Conservation (phyloP, 495 filamentous ascomycete species). For the Aspergillus baeticus region DNA sequence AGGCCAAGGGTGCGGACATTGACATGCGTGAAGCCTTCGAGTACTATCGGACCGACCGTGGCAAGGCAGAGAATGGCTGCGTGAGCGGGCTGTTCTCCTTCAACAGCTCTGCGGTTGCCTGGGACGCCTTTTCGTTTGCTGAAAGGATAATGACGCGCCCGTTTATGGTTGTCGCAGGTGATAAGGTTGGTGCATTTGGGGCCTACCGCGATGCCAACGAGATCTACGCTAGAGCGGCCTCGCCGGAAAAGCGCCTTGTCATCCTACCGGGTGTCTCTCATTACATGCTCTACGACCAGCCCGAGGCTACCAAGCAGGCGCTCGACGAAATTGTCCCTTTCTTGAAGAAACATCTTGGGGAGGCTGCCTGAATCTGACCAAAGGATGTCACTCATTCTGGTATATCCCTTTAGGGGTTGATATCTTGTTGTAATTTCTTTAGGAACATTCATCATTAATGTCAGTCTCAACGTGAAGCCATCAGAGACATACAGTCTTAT, state of each 20-base stretch:
- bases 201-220: constrained; percentile 22
- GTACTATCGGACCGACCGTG: constrained; percentile 23
- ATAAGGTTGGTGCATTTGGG: constrained; percentile 17
- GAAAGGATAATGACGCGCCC: constrained; percentile 20
- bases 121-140: constrained; percentile 21
- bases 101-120: constrained; percentile 20
- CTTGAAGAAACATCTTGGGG: constrained; percentile 21
- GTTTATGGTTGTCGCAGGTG: constrained; percentile 19
- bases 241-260: constrained; percentile 17
- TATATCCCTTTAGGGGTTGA: no score
- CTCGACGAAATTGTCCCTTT: constrained; percentile 20
- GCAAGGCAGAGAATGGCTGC: constrained; percentile 13
- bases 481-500: no score
- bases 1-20: constrained; percentile 12
- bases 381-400: no score
- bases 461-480: no score
- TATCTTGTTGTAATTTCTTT: no score
- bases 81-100: constrained; percentile 22
- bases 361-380: neutral
- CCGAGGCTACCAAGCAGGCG: constrained; percentile 19
- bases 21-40: constrained; percentile 20
- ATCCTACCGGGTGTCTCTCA: constrained; percentile 20
- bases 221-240: constrained; percentile 18
- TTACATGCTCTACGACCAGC: constrained; percentile 24
- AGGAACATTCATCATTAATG: no score